Conservation (phyloP, 192 early-diverging fungal species). For the Podila epigama region DNA sequence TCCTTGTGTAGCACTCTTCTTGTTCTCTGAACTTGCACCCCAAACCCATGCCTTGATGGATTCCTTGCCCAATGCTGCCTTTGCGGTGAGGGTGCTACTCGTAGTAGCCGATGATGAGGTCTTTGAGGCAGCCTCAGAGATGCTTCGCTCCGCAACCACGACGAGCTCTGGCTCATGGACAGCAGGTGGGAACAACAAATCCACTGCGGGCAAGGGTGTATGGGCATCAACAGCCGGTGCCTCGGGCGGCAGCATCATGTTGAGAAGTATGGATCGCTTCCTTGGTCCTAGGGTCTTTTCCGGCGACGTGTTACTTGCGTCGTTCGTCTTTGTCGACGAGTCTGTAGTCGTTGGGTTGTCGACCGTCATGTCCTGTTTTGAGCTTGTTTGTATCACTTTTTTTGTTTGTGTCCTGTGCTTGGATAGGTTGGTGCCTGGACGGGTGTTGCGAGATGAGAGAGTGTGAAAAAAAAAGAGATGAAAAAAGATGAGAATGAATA, state of each 20-base stretch:
- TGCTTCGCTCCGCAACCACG: not conserved
- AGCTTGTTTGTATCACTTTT: too few relatives aligned
- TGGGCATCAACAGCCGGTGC: slow-evolving; percentile 17
- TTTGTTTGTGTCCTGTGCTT: too few relatives aligned
- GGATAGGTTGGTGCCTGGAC: too few relatives aligned
- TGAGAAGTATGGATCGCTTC: slow-evolving; percentile 39
- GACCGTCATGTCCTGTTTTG: not conserved
- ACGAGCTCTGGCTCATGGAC: not conserved
- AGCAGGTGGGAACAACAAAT: slow-evolving; percentile 13
- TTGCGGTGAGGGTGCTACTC: too few relatives aligned
- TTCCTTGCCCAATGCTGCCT: not conserved
- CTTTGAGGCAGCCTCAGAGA: not conserved
- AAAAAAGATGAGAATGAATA: slow-evolving; percentile 1
- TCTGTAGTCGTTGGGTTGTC: not conserved
- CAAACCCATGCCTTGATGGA: not conserved
- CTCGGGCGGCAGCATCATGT: slow-evolving; percentile 40
- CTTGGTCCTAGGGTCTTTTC: slow-evolving; percentile 13
- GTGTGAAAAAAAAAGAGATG: not conserved
- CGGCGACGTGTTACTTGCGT: slow-evolving; percentile 8
- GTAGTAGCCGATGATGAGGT: not conserved
- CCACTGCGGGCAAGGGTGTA: slow-evolving; percentile 9
- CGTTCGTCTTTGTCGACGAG: not conserved
- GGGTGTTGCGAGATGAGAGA: not conserved
- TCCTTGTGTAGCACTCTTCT: not conserved
- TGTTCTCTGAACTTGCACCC: slow-evolving; percentile 2